Base-by-base conservation (phyloP, 2,329 filamentous ascomycete genomes). In the Alternaria arbusti region DNA sequence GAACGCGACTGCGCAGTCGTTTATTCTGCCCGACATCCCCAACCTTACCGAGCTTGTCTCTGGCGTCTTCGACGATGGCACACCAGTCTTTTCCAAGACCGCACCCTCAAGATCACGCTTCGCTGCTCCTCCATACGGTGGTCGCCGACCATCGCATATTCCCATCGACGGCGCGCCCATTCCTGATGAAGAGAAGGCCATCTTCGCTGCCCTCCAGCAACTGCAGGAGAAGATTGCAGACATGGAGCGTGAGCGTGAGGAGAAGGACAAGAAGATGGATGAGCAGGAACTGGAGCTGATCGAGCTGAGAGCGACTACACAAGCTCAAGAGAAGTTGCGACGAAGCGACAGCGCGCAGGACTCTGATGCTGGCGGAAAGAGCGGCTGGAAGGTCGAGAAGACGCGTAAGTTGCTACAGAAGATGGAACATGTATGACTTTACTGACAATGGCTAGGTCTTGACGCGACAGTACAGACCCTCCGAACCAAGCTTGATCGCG, bases 21-120 rank as follows among this genome's bases (percentile, higher is more conserved):
- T 89, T 71, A 82, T 87, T 54, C 81, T 90, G 5, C 88, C 88
- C 3, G 86, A 89, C 65, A 79, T 89, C 47, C 85, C 86, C 8
- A 88, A 89, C 67, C 82, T 89, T 61, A 88, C 87, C 6, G 87
- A 89, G 70, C 81, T 89, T 28, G 84, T 89, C 11, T 88, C 87
- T 22, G 87, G 86, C 57, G 81, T 85, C 1, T 87, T 86, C 65
- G 83, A 86, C 61, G 85, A 88, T 67, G 86, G 86, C 12, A 88
- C 86, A 1, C 86, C 87, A 0, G 82, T 87, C 12, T 86, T 88
- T 74, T 81, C 83, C 10, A 84, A 86, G 20, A 83, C 79, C 36
- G 76, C 81, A n/a, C 83, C 82, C 49, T 72, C 84, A 23, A 82
- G 86, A 45, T 87, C 86, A 12, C 85, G 86, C 36, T 88, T 88